phyloP scores from a whole-genome alignment of 2,329 filamentous ascomycete genomes.

The Bretziella fagacearum region DNA sequence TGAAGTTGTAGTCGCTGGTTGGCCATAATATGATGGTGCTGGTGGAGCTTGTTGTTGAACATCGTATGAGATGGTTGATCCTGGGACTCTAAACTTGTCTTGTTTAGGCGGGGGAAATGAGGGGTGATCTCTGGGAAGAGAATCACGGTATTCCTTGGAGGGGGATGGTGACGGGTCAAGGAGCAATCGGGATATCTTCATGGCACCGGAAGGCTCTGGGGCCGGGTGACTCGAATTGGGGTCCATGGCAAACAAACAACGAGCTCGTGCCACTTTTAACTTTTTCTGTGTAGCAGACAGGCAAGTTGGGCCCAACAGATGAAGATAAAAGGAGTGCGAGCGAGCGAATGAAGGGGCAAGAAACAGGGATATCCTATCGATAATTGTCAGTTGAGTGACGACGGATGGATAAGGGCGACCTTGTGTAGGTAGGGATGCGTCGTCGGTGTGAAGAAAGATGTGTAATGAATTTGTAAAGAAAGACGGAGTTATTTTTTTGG shows the following conservation, averaged over 20 bases:
- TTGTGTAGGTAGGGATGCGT: neutral
- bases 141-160: neutral
- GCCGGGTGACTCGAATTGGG: neutral
- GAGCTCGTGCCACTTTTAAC: neutral
- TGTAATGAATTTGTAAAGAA: no score
- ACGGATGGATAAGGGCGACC: neutral
- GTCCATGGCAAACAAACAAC: neutral
- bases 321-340: neutral
- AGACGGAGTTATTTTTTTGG: no score
- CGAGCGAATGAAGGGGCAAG: neutral
- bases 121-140: no score
- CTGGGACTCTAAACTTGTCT: no score
- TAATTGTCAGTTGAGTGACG: neutral
- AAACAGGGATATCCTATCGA: neutral
- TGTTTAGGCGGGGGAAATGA: no score
- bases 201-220: neutral
- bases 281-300: neutral
- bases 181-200: neutral
- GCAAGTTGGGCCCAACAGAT: neutral
- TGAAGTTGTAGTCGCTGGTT: neutral
- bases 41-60: no score
- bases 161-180: neutral
- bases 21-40: neutral
- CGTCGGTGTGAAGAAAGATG: neutral
- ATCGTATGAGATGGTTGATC: no score